phyloP scores from a whole-genome alignment of 129 eudicot genomes.

The Flaveria linearis region DNA sequence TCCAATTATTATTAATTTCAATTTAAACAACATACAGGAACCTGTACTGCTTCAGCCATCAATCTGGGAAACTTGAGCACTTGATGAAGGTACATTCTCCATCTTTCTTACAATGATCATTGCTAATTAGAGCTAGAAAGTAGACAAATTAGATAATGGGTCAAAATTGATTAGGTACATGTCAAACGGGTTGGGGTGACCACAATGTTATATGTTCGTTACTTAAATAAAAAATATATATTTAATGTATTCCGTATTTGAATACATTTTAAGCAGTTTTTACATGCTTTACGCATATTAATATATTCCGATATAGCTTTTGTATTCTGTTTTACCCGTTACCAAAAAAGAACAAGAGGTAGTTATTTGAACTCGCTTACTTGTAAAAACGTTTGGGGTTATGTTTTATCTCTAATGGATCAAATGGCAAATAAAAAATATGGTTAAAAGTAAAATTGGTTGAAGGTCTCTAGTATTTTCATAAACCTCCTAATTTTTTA shows the following conservation, averaged over 20 bases:
- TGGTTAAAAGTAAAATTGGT: not conserved
- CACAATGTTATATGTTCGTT: not conserved
- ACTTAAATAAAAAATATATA: not conserved
- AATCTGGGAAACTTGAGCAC: slow-evolving; percentile 93
- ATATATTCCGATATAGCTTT: not conserved
- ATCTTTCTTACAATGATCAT: not conserved
- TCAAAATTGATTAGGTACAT: not conserved
- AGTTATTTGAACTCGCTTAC: not conserved
- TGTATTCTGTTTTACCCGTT: not conserved
- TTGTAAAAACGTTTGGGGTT: not conserved
- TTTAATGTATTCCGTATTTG: not conserved
- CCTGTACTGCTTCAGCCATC: slow-evolving; percentile 90
- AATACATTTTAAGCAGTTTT: not conserved
- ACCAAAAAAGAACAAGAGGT: not conserved
- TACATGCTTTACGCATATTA: not conserved
- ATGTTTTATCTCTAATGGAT: not conserved
- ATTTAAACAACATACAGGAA: slow-evolving; percentile 48
- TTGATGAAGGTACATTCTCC: slow-evolving; percentile 74
- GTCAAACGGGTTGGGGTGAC: not conserved
- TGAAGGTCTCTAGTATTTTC: not conserved
- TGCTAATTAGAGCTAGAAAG: not conserved
- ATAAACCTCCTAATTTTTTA: not conserved
- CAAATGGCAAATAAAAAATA: not conserved
- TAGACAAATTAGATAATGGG: not conserved
- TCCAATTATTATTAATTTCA: slow-evolving; percentile 26